A percentile compares a stretch with the other conserved stretches of the same genome.
Conservation (phyloP, 2,329 filamentous ascomycete genomes). For the Calonectria leucothoes region DNA sequence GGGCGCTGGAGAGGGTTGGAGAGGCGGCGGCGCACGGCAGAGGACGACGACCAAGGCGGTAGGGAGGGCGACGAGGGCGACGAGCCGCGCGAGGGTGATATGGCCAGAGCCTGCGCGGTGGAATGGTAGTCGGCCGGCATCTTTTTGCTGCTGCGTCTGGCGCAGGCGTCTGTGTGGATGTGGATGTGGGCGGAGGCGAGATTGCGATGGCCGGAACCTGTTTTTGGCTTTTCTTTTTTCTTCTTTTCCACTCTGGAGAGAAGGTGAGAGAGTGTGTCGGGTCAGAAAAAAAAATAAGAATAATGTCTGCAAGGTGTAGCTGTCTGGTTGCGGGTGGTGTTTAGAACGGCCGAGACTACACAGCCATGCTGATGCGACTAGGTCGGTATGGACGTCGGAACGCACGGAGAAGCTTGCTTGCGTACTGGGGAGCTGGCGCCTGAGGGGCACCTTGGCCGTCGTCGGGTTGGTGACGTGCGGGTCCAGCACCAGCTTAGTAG, state of each 20-base stretch:
- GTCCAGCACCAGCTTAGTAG: not conserved
- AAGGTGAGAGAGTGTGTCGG: not conserved
- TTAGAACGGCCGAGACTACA: constrained; percentile 3
- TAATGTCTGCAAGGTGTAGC: not conserved
- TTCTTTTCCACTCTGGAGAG: not conserved
- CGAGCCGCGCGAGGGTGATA: constrained; percentile 50
- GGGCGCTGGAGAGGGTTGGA: constrained; percentile 54
- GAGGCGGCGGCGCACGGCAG: constrained; percentile 49
- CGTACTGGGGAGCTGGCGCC: not conserved
- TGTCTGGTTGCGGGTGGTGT: not conserved
- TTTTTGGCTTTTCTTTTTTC: not conserved
- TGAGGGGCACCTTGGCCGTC: not conserved
- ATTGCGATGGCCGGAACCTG: not conserved
- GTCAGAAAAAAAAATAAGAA: not conserved
- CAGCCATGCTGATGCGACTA: constrained; percentile 21
- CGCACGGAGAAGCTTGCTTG: constrained; percentile 8
- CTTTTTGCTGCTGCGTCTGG: not conserved
- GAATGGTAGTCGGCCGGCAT: constrained; percentile 66
- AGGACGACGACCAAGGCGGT: constrained; percentile 38
- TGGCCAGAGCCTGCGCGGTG: constrained; percentile 61
- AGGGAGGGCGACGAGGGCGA: constrained; percentile 47
- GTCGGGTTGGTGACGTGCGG: not conserved
- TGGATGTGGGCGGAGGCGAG: not conserved
- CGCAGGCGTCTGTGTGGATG: not conserved
- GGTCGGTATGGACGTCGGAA: constrained; percentile 4